Evolutionary conservation across 768 basidiomycete genomes (phyloP).

Genomic region (Naganishia kalamii): DNA sequence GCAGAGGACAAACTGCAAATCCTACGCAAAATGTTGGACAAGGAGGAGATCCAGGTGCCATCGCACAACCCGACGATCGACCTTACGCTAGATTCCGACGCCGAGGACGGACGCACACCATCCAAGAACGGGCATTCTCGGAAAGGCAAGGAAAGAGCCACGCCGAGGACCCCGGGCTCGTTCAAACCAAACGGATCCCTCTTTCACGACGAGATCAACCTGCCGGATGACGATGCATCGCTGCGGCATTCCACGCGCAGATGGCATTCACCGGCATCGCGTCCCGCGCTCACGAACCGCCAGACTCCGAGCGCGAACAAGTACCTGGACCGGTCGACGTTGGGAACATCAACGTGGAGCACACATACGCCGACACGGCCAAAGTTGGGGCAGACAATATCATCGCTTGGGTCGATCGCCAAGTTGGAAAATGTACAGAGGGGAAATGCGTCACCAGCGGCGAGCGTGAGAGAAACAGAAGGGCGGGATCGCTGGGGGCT

Average conservation of each 20-base stretch:
- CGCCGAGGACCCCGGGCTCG: background rate
- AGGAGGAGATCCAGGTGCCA: conserved; percentile 5
- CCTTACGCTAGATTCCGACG: background rate
- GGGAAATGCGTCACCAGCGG: background rate
- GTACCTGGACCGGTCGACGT: background rate
- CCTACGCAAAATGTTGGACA: conserved; percentile 7
- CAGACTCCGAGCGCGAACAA: background rate
- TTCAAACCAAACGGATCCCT: conserved; percentile 2
- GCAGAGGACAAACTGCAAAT: conserved; percentile 9
- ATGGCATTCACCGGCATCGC: conserved; percentile 1
- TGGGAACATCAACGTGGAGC: background rate
- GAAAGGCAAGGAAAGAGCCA: background rate
- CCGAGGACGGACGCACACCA: background rate
- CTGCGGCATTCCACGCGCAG: background rate
- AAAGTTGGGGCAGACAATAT: background rate
- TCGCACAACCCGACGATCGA: background rate
- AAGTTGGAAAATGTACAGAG: background rate
- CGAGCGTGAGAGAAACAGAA: background rate
- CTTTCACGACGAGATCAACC: conserved; percentile 12
- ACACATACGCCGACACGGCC: background rate
- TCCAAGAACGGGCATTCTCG: background rate
- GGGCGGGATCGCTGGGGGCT: background rate
- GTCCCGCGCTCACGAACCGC: background rate
- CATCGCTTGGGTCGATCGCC: background rate
- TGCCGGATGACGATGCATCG: conserved; percentile 1